A percentile compares a stretch with the other conserved stretches of the same genome.
phyloP scores from a whole-genome alignment of 306 rosid species.

The Acacia acuminata region DNA sequence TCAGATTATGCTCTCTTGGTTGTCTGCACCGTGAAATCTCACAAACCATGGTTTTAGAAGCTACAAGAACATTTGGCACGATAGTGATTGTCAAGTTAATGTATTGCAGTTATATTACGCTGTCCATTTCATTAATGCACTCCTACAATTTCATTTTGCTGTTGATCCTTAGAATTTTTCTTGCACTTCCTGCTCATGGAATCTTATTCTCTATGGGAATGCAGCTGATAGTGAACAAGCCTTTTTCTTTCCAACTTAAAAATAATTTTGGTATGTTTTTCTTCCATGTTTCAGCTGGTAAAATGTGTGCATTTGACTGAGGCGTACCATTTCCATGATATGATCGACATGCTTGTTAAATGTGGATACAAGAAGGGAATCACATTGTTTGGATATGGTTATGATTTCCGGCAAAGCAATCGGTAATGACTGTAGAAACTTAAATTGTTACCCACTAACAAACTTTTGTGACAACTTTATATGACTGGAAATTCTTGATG shows the following conservation, averaged over 20 bases:
- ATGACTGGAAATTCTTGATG: conserved; percentile 3
- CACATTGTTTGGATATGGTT: conserved; percentile 93
- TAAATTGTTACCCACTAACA: background rate
- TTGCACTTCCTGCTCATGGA: background rate
- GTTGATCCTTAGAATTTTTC: background rate
- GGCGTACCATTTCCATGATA: conserved; percentile 84
- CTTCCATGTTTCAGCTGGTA: conserved; percentile 56
- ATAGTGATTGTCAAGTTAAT: background rate
- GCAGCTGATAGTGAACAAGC: background rate
- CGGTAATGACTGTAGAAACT: conserved; percentile 46
- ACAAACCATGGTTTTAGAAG: background rate
- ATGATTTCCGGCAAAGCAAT: conserved; percentile 94
- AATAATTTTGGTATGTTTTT: conserved; percentile 7
- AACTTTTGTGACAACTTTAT: background rate
- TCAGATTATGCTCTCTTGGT: background rate
- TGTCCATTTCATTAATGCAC: background rate
- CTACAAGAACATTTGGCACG: background rate
- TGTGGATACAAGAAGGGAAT: conserved; percentile 90
- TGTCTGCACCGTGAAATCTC: background rate
- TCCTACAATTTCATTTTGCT: background rate
- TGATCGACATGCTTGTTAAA: conserved; percentile 82
- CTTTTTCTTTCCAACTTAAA: background rate
- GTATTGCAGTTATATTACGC: background rate
- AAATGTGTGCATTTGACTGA: conserved; percentile 72
- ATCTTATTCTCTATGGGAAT: background rate